Conservation (phyloP, 257 asterid genomes). For the Solanum medicagineum region DNA sequence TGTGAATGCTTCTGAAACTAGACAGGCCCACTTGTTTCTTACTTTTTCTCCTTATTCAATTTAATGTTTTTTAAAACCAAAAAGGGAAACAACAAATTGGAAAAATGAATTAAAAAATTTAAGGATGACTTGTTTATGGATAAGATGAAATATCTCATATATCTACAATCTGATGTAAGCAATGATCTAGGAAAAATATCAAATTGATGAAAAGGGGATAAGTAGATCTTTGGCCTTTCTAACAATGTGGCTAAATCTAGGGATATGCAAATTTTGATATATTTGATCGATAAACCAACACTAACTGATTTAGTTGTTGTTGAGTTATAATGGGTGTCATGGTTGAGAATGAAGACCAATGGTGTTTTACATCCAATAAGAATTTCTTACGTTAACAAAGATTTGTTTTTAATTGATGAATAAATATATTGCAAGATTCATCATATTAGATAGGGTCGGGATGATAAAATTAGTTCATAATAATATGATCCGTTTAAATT, state of each 20-base stretch:
- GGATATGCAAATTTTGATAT: background rate
- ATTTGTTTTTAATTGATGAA: background rate
- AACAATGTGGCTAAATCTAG: background rate
- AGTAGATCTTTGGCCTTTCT: background rate
- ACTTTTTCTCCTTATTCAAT: background rate
- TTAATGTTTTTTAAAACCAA: background rate
- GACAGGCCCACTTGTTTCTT: background rate
- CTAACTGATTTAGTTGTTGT: background rate
- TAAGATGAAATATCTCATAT: background rate
- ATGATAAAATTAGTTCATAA: background rate
- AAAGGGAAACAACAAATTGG: background rate
- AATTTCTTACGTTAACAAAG: background rate
- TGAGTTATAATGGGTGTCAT: background rate
- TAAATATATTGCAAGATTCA: background rate
- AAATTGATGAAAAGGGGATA: background rate
- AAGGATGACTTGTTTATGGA: background rate
- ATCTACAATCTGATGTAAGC: background rate
- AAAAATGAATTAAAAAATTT: background rate
- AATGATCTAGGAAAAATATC: background rate
- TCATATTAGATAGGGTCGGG: no score
- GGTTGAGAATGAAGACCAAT: background rate
- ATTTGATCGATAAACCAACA: background rate
- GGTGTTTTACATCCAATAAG: background rate
- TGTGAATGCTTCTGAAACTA: constrained; percentile 5
- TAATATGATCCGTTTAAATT: background rate